Base-by-base conservation (phyloP, 768 basidiomycete species). In the Multifurca ochricompacta region DNA sequence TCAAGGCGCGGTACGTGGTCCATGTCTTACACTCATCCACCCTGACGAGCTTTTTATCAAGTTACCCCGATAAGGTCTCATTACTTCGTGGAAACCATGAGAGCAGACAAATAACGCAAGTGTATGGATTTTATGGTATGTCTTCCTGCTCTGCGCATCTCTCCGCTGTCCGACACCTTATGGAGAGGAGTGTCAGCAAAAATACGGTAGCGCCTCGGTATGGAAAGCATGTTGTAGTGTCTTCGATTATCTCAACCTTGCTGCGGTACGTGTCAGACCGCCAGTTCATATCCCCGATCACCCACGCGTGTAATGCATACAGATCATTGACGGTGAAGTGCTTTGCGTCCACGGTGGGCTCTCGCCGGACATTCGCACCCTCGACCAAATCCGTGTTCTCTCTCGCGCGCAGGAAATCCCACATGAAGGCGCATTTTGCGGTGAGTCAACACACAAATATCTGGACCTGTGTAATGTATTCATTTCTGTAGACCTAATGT, bases 191-290 rank as follows among this genome's bases (percentile, higher is more conserved):
- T 97, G 95, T 64, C 93, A 96, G 69, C 91, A 92, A 70, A 98
- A 97, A 69, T 98, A 97, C 68, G 95, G 95, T 35, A 91, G 85
- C 58, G 83, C 95, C 5, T 82, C 86, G 2, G 92, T 97, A 21
- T 97, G 95, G 95, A 95, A 94, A 69, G 89, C 91, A 18, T 97
- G 95, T 65, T 98, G 95, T 72, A 85, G 81, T 53, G 94, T 97
- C 19, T 98, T 98, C 64, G 95, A 98, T 69, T 93, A 87, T 65
- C 75, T 98, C 19, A 96, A 94, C 66, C 79, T 98, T 6, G 94
- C 94, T 32, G 94, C 94, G 30, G 91, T 94, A 66, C 64, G 83
- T 68, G 10, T 16, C 31, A 16, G 52, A 13, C 39, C 19, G 27
- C 30, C 35, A 19, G 19, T 45, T 46, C 28, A 36, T 25, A 30